Percentiles rank a stretch among this genome's conserved stretches.
phyloP scores from a whole-genome alignment of 1,139 yeast genomes.

The Magnusiomyces starmeri region DNA sequence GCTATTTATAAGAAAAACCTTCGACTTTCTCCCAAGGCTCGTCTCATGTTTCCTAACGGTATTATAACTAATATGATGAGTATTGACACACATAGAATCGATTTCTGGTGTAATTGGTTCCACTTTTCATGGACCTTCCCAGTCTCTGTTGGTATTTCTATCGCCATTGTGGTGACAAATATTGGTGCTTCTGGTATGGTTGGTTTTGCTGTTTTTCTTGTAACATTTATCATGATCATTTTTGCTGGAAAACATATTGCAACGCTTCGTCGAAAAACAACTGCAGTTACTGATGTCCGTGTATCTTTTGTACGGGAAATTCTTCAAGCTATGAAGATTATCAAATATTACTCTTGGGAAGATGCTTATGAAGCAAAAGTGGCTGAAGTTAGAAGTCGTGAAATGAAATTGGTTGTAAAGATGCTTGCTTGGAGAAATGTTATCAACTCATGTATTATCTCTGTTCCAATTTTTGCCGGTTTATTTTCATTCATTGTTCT shows the following conservation, averaged over 20 bases:
- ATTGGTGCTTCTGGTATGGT: slow-evolving; percentile 69
- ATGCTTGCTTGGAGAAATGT: slow-evolving; percentile 39
- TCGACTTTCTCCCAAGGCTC: slow-evolving; percentile 51
- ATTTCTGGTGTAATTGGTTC: slow-evolving; percentile 65
- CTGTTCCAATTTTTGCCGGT: slow-evolving; percentile 61
- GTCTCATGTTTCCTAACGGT: slow-evolving; percentile 55
- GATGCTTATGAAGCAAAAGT: slow-evolving; percentile 45
- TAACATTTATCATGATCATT: slow-evolving; percentile 27
- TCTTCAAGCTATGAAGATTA: slow-evolving; percentile 55
- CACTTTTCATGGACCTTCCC: slow-evolving; percentile 61
- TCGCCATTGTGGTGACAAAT: slow-evolving; percentile 59
- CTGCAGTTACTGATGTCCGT: slow-evolving; percentile 48
- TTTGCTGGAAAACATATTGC: slow-evolving; percentile 38
- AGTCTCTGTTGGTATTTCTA: slow-evolving; percentile 53
- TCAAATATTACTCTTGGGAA: slow-evolving; percentile 75
- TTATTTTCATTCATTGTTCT: slow-evolving; percentile 67
- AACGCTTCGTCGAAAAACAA: slow-evolving; percentile 39
- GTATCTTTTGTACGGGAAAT: slow-evolving; percentile 58
- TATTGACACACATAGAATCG: slow-evolving; percentile 73
- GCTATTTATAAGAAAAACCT: slow-evolving; percentile 62
- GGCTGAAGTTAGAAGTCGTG: slow-evolving; percentile 42
- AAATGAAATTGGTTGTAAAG: slow-evolving; percentile 32
- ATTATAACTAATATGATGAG: slow-evolving; percentile 68
- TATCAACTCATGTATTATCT: slow-evolving; percentile 54
- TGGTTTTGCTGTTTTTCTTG: slow-evolving; percentile 46